Conservation (phyloP, 306 rosid species). For the Biancaea sappan region DNA sequence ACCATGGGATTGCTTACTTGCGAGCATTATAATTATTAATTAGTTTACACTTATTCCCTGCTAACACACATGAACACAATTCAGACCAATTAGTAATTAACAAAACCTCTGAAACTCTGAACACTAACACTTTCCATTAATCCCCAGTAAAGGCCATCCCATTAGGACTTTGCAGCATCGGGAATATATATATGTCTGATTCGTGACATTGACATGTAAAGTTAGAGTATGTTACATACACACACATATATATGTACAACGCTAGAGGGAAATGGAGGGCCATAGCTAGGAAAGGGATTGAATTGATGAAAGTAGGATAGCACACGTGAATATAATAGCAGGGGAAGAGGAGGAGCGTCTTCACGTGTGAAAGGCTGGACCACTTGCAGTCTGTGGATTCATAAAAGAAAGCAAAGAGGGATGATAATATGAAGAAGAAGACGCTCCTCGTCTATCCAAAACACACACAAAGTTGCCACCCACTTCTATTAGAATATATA, state of each 20-base stretch:
- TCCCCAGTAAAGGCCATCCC: neutral
- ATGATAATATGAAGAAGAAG: constrained; percentile 32
- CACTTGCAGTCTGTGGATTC: constrained; percentile 51
- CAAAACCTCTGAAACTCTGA: neutral
- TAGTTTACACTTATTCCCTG: constrained; percentile 12
- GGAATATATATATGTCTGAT: neutral
- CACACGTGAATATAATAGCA: constrained; percentile 82
- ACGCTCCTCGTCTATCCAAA: constrained; percentile 68
- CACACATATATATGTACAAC: too few species aligned
- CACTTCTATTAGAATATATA: constrained; percentile 50
- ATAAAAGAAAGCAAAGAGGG: constrained; percentile 26
- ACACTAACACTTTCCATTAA: neutral
- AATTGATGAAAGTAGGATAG: constrained; percentile 58
- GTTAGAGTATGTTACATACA: neutral
- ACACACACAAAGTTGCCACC: constrained; percentile 47
- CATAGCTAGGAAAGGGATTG: constrained; percentile 18
- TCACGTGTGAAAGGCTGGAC: constrained; percentile 96
- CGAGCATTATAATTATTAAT: constrained; percentile 35
- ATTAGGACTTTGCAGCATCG: neutral
- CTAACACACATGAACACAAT: constrained; percentile 35
- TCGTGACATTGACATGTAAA: neutral
- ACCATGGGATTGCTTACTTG: constrained; percentile 29
- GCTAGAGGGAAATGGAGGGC: constrained; percentile 24
- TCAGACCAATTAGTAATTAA: constrained; percentile 7
- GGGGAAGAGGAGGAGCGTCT: constrained; percentile 70